These are phyloP conservation scores for Alternaria rosae DNA, from an alignment of 2,329 filamentous ascomycete genomes.

Conservation along the genomic window DNA sequence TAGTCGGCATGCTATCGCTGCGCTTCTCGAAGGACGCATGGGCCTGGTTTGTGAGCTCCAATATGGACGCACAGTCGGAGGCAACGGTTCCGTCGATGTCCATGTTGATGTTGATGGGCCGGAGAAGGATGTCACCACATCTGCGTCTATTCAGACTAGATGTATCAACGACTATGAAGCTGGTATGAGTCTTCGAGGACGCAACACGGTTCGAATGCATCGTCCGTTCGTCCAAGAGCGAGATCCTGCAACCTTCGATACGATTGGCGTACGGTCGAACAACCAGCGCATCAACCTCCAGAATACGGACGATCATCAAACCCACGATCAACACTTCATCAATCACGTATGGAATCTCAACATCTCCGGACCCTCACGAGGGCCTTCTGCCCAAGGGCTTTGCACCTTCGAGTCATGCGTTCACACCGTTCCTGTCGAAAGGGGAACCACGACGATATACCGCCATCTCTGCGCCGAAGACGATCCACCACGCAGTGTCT, in stretches of 20 bases:
- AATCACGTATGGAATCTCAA: constrained; percentile 42
- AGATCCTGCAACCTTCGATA: constrained; percentile 23
- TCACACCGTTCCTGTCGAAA: constrained; percentile 38
- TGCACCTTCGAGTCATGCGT: not conserved
- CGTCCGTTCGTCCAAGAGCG: constrained; percentile 6
- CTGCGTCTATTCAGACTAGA: constrained; percentile 19
- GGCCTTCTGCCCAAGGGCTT: not conserved
- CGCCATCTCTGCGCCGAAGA: constrained; percentile 66
- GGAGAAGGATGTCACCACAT: constrained; percentile 13
- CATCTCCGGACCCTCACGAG: constrained; percentile 20
- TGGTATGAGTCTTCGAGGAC: constrained; percentile 10
- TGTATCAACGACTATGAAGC: constrained; percentile 14
- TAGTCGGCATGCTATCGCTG: constrained; percentile 63
- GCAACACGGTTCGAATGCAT: not conserved
- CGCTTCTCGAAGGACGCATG: constrained; percentile 66
- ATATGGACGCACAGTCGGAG: constrained; percentile 8
- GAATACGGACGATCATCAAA: constrained; percentile 27
- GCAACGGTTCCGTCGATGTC: constrained; percentile 15
- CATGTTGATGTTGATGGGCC: constrained; percentile 17
- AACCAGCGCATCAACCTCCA: constrained; percentile 31
- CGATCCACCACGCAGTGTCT: constrained; percentile 70
- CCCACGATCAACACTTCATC: constrained; percentile 35
- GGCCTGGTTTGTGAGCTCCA: constrained; percentile 65
- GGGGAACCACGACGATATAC: constrained; percentile 52
- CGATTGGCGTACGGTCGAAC: constrained; percentile 38